A percentile compares a stretch with the other conserved stretches of the same genome.
Evolutionary conservation across 179 eudicot genomes (phyloP).

Genomic region (Gypsophila paniculata): DNA sequence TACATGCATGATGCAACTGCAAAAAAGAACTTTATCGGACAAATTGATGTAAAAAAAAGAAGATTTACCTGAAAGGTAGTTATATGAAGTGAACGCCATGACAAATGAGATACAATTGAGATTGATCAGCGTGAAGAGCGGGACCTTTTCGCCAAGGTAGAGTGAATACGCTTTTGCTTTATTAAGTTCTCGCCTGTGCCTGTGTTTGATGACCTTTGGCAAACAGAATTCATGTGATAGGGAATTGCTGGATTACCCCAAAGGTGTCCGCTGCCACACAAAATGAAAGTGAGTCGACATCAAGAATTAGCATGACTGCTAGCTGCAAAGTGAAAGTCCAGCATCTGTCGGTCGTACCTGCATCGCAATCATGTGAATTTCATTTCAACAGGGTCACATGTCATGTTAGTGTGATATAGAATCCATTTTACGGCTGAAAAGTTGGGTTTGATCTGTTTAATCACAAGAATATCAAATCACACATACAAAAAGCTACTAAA

Average conservation of each 20-base stretch:
- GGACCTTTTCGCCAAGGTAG: not conserved
- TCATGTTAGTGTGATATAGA: not conserved
- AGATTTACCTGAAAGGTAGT: conserved; percentile 10
- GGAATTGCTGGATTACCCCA: conserved; percentile 4
- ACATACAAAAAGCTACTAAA: not conserved
- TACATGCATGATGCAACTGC: not conserved
- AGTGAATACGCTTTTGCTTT: not conserved
- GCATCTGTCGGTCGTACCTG: not conserved
- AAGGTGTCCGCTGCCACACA: not conserved
- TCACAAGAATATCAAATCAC: not conserved
- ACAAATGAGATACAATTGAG: not conserved
- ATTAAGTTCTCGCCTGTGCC: conserved; percentile 1
- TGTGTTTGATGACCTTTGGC: not conserved
- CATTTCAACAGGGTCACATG: not conserved
- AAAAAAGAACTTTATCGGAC: not conserved
- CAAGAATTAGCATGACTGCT: conserved; percentile 16
- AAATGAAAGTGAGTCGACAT: conserved; percentile 1
- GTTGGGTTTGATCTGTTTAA: not conserved
- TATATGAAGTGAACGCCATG: not conserved
- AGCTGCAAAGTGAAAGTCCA: conserved; percentile 14
- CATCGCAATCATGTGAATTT: conserved; percentile 13
- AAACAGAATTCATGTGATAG: conserved; percentile 15
- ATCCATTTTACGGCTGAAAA: not conserved
- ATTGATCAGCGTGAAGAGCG: not conserved
- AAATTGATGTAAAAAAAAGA: not conserved